A percentile compares a stretch with the other conserved stretches of the same genome.
phyloP scores from a whole-genome alignment of 2,329 filamentous ascomycete genomes.

The Colletotrichum brevisporum region DNA sequence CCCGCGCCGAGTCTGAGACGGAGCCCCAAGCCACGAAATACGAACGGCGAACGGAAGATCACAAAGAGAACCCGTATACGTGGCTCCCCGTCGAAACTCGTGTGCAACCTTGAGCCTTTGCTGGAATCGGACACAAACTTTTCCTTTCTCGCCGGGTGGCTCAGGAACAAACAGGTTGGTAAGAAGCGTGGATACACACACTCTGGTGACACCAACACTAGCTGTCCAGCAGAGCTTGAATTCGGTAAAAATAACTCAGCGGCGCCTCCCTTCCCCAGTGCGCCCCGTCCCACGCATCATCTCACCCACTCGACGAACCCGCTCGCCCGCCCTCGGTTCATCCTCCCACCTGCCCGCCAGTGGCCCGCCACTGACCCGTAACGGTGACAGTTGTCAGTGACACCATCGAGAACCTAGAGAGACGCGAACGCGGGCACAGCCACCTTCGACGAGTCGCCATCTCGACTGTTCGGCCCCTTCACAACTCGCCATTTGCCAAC shows the following conservation, averaged over 20 bases:
- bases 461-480: conserved; percentile 17
- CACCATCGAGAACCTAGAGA: not conserved
- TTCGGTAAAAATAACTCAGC: conserved; percentile 34
- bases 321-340: conserved; percentile 10
- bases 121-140: conserved; percentile 26
- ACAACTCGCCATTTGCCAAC: conserved; percentile 34
- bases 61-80: conserved; percentile 6
- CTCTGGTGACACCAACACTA: too few species aligned
- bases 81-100: conserved; percentile 3
- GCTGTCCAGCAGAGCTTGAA: too few species aligned
- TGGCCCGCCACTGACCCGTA: not conserved
- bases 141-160: conserved; percentile 1
- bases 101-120: not conserved
- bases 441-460: conserved; percentile 26
- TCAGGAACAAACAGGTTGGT: not conserved
- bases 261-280: conserved; percentile 34
- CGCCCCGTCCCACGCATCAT: conserved; percentile 28
- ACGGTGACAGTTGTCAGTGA: not conserved
- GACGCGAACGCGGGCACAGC: conserved; percentile 16
- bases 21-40: conserved; percentile 18
- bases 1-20: conserved; percentile 4
- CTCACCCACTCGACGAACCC: conserved; percentile 7
- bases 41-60: not conserved
- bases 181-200: too few species aligned
- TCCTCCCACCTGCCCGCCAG: conserved; percentile 32